These are phyloP conservation scores for Didymella lethalis DNA, from an alignment of 2,329 filamentous ascomycete species.

Conservation along the genomic window DNA sequence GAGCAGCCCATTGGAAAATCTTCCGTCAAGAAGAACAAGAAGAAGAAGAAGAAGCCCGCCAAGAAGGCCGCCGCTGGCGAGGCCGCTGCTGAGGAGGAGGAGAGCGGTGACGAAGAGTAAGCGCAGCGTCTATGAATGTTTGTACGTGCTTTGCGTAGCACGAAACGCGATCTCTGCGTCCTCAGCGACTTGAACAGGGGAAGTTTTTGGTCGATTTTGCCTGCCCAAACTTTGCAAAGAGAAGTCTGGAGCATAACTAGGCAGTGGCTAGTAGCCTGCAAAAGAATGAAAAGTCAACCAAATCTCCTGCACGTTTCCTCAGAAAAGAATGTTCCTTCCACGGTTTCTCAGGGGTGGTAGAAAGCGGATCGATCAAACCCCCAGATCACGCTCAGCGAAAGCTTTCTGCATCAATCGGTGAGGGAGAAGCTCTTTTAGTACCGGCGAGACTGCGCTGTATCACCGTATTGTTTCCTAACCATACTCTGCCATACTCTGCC, in stretches of 20 bases:
- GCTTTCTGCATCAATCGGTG: neutral
- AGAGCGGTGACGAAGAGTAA: constrained; percentile 47
- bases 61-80: constrained; percentile 67
- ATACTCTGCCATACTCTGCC: no score
- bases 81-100: constrained; percentile 54
- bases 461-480: neutral
- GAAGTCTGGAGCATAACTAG: constrained; percentile 4
- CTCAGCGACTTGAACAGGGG: neutral
- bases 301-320: neutral
- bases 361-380: neutral
- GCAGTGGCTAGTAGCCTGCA: constrained; percentile 25
- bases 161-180: neutral
- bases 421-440: neutral
- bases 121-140: constrained; percentile 4
- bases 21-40: constrained; percentile 81
- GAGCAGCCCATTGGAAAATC: constrained; percentile 79
- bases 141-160: constrained; percentile 4
- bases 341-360: neutral
- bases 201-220: constrained; percentile 20
- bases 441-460: neutral
- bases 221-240: constrained; percentile 5
- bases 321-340: neutral
- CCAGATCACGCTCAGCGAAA: neutral
- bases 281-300: constrained; percentile 27
- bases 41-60: constrained; percentile 75